Evolutionary conservation across 176 grass and related monocot species (phyloP), one percentile per base, ranked within the genome.

Genomic region (Eragrostis curvula): DNA sequence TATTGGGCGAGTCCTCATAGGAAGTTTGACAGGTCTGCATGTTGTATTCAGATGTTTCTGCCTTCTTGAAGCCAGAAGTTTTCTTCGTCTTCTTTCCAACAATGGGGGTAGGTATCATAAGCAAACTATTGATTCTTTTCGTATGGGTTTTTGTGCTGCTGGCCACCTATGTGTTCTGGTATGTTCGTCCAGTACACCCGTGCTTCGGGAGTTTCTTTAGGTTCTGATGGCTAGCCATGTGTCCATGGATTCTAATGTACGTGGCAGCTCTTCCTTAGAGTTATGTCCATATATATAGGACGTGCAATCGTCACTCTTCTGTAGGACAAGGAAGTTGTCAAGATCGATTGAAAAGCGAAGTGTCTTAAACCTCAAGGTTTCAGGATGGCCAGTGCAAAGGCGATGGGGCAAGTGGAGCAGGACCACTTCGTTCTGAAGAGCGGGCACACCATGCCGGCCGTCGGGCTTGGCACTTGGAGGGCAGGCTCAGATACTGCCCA

Each of bases 401-500:
- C 62, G 43, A 73, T 78, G 64, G 81, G 36, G 56, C 55, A 86
- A 41, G 75, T n/a, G 17, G 71, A 88, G 60, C 85, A 75, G 41
- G 74, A 62, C 14, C 70, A 75, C 71, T 86, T 85, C 52, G 91
- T 79, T 62, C 83, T 92, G 9, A 79, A 84, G 75, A 96, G 90
- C 9, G 93, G 93, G 12, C 93, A 90, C 30, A 55, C 79, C 66
- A 90, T 96, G 2, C 90, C 93, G 23, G 39, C 79, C 8, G 70
- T 90, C 27, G 90, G 94, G 11, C 66, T 91, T 39, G 94, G 91
- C 81, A 93, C 91, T 53, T 93, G 94, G 91, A 85, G 84, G 32
- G 66, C 88, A 3, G 88, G 91, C 52, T 89, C 86, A 4, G 74
- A 86, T 41, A 85, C 81, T 11, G 77, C 81, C 24, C 74, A 87